phyloP scores from a whole-genome alignment of 257 asterid genomes.

The Haberlea rhodopensis region DNA sequence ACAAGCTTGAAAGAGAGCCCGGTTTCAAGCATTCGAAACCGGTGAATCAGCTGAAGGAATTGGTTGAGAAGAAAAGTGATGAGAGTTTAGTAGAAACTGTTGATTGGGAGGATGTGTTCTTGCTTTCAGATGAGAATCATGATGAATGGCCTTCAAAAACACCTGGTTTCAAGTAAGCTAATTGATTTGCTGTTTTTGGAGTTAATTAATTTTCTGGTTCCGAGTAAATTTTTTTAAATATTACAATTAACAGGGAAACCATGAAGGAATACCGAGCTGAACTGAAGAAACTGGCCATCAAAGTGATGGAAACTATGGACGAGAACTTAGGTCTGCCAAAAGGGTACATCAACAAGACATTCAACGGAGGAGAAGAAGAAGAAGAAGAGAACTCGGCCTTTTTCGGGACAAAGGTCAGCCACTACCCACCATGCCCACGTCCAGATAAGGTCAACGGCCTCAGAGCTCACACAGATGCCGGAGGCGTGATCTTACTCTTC shows the following conservation, averaged over 20 bases:
- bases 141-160: conserved; percentile 59
- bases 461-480: conserved; percentile 75
- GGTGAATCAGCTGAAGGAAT: conserved; percentile 41
- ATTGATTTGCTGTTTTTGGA: not conserved
- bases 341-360: conserved; percentile 51
- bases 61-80: conserved; percentile 37
- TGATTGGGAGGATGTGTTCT: conserved; percentile 80
- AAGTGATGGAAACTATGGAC: conserved; percentile 52
- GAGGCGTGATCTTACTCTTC: conserved; percentile 61
- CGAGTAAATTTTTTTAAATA: conserved; percentile 16
- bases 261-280: conserved; percentile 56
- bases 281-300: conserved; percentile 48
- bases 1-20: conserved; percentile 51
- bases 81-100: conserved; percentile 32
- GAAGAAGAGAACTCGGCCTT: conserved; percentile 31
- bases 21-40: conserved; percentile 44
- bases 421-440: conserved; percentile 59
- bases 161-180: conserved; percentile 46
- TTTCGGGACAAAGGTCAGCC: conserved; percentile 74
- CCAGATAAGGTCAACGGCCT: conserved; percentile 59
- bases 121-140: conserved; percentile 55
- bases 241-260: conserved; percentile 44
- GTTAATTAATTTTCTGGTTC: conserved; percentile 22
- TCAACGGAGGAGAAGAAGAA: conserved; percentile 38
- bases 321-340: conserved; percentile 52